Evolutionary conservation across 2,329 filamentous ascomycete species (phyloP), one percentile per base, ranked within the genome.

Genomic region (Lecanicillium sp.): DNA sequence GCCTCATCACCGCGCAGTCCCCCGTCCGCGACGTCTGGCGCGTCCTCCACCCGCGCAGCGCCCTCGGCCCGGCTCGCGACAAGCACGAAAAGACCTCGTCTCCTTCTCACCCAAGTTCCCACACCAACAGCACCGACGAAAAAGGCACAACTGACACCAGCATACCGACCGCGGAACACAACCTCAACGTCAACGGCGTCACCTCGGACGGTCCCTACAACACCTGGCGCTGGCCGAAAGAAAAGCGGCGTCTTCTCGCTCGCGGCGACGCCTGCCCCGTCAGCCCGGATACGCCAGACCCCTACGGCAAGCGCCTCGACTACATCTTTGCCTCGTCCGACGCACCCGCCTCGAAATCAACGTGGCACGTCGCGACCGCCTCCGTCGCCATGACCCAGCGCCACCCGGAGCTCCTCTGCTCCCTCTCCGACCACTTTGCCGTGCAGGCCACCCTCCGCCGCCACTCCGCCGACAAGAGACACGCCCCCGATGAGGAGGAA

Each of bases 361-460:
- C 63, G 37, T 96, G 90, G 90, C 70, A 78, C 11, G 81, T 96
- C 50, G 75, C 81, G 51, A 74, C 77, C 7, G 84, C 79, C 3
- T 77, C 80, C 42, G 86, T 98, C 1, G 84, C 85, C 51, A 89
- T 96, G 81, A 84, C 81, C 17, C 78, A 85, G 61, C 83, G 87
- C 9, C 90, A 96, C 65, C 87, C 90, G 0, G 79, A 78, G 2
- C 73, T 96, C 2, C 77, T 81, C 53, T 95, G 90, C 68, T 95
- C 89, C 1, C 74, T 97, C 21, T 96, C 90, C 57, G 91, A 98
- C 62, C 93, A 97, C 64, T 97, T 96, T 64, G 90, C 88, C 19
- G 86, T 97, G 45, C 86, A 91, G 62, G 83, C 87, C 5, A 90
- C 87, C 0, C 73, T 97, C 9, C 38, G 47, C 51, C n/a, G 37